Base-by-base conservation (phyloP, 1,284 basidiomycete genomes). In the Microbotryomycetes sp. region DNA sequence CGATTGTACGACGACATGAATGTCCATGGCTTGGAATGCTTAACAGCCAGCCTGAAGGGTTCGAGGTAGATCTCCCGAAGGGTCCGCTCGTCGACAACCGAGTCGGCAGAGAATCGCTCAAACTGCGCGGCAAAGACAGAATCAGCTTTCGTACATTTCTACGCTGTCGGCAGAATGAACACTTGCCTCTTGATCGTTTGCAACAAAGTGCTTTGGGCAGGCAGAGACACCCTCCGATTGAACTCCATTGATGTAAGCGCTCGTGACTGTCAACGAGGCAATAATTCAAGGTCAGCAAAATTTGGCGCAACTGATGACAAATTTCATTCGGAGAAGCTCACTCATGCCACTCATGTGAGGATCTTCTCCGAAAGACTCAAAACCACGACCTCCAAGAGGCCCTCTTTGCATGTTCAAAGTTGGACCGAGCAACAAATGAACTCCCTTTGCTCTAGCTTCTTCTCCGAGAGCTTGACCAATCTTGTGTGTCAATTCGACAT, bases 1-100 rank as follows among this genome's bases (percentile, higher is more conserved):
- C 84, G 82, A 49, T 62, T 62, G 62, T 62, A 67, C 2, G 75
- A 74, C 3, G 74, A 67, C 75, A 77, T 74, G 57, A 74, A 70
- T 58, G 64, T 53, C 75, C 78, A 78, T 6, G 82, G 82, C 25
- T 79, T 72, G 6, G 78, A 66, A 56, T 84, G 79, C 71, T 85
- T 85, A 74, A 87, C 82, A 0, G 87, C 86, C 49, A 92, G 80
- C 84, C 89, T 87, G 78, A 91, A 91, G 0, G 86, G 85, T 79
- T 86, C 82, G 46, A 90, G 79, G 75, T 91, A 91, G 53, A 92
- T 81, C 74, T 92, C 89, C 29, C 87, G 81, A 49, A 92, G 79
- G 0, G 88, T 85, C 30, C 88, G 82, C 62, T 82, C 81, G 23
- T 81, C 82, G 64, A 87, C 75, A 48, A 80, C 79, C 52, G 78